Evolutionary conservation across 2,329 filamentous ascomycete genomes (phyloP), one percentile per base, ranked within the genome.

Genomic region (Ampelomyces quisqualis): DNA sequence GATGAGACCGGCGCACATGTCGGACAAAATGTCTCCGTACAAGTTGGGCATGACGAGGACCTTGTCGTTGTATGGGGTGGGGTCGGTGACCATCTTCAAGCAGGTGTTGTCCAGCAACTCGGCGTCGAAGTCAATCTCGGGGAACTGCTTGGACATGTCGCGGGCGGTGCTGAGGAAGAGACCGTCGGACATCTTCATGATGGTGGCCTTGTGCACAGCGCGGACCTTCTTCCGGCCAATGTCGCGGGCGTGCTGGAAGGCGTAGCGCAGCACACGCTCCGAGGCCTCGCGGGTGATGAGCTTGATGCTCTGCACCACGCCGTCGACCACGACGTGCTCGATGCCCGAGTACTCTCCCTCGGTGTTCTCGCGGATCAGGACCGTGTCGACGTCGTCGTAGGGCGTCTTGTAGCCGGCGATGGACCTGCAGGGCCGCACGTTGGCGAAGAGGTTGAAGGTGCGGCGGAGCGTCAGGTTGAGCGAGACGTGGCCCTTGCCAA

Each of bases 181-280:
- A 76, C 93, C 93, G 72, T 98, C 93, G 69, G 86, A 91, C 88
- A 96, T 95, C 84, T 98, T 98, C 93, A 98, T 98, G 78, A 98
- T 98, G 69, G 93, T 97, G 71, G 93, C 93, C 83, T 98, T 98
- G 86, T 98, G 93, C 53, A 97, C 90, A 46, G 90, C 91, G 67
- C 90, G 89, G 65, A 97, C 91, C 86, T 96, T 96, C 70, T 84
- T 90, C 79, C 88, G 88, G 75, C 90, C 90, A 67, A 96, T 86
- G 61, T 88, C 82, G 73, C 93, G 81, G 60, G 93, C 93, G 71
- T 98, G 90, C 77, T 98, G 91, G 84, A 98, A 98, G 64, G 94
- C 93, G 73, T 90, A 98, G 69, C 90, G 86, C 57, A 97, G 83
- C 40, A 98, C 93, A 62, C 93, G 86, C 83, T 98, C 93, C 56